Conservation (phyloP, 108 stramenopile genomes). For the Cylindrotheca closterium region DNA sequence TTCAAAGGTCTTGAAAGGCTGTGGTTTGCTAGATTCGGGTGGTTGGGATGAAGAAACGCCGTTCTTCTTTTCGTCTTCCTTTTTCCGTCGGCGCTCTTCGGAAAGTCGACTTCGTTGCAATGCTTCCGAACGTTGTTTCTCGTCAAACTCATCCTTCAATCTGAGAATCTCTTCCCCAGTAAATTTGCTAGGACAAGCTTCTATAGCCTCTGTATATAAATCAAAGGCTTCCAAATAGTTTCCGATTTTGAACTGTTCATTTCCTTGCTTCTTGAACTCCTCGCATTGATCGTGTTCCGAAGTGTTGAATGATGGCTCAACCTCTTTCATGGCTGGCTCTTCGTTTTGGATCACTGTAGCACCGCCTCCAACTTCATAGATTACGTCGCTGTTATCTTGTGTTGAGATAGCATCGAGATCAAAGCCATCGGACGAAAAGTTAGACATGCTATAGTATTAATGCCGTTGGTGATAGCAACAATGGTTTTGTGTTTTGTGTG, state of each 20-base stretch:
- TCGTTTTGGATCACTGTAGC: constrained; percentile 16
- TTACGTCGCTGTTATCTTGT: constrained; percentile 19
- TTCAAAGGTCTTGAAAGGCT: constrained; percentile 8
- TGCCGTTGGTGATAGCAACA: too few species aligned
- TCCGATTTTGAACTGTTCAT: constrained; percentile 60
- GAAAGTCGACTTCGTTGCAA: constrained; percentile 24
- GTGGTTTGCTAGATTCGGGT: constrained; percentile 19
- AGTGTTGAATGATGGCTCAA: too few species aligned
- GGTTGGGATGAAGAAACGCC: constrained; percentile 10
- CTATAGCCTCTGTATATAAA: constrained; percentile 82
- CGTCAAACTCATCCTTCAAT: constrained; percentile 44
- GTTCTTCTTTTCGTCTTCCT: constrained; percentile 14
- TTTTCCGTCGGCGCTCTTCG: constrained; percentile 21
- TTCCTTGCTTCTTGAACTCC: constrained; percentile 72
- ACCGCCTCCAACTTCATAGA: constrained; percentile 70
- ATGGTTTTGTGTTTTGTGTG: too few species aligned
- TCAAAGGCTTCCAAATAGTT: constrained; percentile 79
- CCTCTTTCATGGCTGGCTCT: constrained; percentile 18
- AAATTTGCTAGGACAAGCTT: constrained; percentile 52
- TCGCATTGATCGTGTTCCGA: constrained; percentile 39
- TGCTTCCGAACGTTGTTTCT: constrained; percentile 25
- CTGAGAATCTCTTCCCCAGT: constrained; percentile 50
- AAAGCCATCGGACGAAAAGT: constrained; percentile 62
- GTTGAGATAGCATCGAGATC: constrained; percentile 51
- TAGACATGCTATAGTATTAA: constrained; percentile 7